Evolutionary conservation across 1,139 yeast species (phyloP), one percentile per base, ranked within the genome.

Genomic region (Candida labiduridarum): DNA sequence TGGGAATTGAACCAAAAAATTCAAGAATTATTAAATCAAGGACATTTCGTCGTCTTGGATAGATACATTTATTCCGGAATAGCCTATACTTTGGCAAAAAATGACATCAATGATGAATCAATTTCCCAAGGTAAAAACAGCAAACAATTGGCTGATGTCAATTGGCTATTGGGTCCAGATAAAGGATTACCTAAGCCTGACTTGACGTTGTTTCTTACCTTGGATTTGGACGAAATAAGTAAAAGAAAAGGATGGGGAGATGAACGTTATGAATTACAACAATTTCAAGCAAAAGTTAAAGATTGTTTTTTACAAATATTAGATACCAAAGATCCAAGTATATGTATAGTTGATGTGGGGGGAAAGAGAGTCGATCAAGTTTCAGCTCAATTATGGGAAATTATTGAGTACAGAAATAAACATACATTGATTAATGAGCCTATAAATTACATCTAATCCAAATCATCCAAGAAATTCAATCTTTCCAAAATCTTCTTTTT

Each of bases 51-150:
- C 1, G 76, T 95, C 0, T 66, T 91, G 52, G 99, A 95, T 64
- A 73, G 99, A 55, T 95, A 94, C 63, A 87, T 89, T 6, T 94
- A 89, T 64, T 90, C 97, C 0, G 99, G 99, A 0, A 82, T 91
- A 14, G 97, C 97, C 3, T 95, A 92, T 63, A 86, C 96, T 0
- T 75, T 89, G 3, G 97, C 98, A n/a, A 92, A 94, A 65, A 59
- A 59, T 57, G 52, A 53, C 22, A 41, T 50, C 27, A 27, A 39
- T 14, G 49, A 47, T 18, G 49, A 53, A 12, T 34, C 50, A 2
- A 42, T 56, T 1, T 42, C 52, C 1, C 41, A 19, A 22, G 52
- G 54, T 12, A 46, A 46, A 11, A 39, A 45, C n/a, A 47, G 53
- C 19, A 85, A 86, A 0, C 66, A 67, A 47, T 62, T 73, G 65